Base-by-base conservation (phyloP, 306 rosid genomes). In the Ochetophila trinervis region DNA sequence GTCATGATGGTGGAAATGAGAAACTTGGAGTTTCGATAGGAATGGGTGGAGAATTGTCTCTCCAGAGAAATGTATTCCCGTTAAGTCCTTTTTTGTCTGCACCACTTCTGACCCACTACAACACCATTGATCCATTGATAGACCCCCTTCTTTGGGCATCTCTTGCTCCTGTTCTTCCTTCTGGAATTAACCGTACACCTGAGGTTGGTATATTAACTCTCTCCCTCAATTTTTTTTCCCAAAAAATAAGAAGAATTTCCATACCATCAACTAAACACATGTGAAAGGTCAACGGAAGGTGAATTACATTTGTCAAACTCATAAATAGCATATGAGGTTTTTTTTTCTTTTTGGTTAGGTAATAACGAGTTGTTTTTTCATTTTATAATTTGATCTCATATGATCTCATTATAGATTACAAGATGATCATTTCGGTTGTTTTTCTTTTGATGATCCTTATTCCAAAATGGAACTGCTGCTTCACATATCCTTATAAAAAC, bases 71-170 rank as follows among this genome's bases (percentile, higher is more conserved):
- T 77, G 79, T 74, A 60, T 86, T 79, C 78, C 91, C 95, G 4
- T 61, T 88, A 75, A 58, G 85, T 71, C 82, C 97, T 34, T 88
- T 84, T 81, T 80, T 94, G 68, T 84, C 97, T 55, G 92, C 97
- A 1, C 99, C 99, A 0, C 90, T 83, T 55, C 69, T 94, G 84
- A 90, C 96, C 56, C 79, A 75, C 72, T 94, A 88, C 83, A 88
- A 74, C 69, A 55, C 80, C 51, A 88, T 83, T 6, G 97, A 93
- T 81, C 97, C 90, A 32, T 66, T 93, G 55, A 88, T 71, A 57
- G 96, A 90, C 72, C 97, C 99, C 62, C 85, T 72, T 80, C 87
- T 84, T 30, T 94, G 97, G 97, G 79, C 99, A 5, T 83, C 99
- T 69, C 88, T 90, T 67, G 87, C 75, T 67, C 95, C 99, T 16